Conservation (phyloP, 2,329 filamentous ascomycete species). For the Leptographium flavum region DNA sequence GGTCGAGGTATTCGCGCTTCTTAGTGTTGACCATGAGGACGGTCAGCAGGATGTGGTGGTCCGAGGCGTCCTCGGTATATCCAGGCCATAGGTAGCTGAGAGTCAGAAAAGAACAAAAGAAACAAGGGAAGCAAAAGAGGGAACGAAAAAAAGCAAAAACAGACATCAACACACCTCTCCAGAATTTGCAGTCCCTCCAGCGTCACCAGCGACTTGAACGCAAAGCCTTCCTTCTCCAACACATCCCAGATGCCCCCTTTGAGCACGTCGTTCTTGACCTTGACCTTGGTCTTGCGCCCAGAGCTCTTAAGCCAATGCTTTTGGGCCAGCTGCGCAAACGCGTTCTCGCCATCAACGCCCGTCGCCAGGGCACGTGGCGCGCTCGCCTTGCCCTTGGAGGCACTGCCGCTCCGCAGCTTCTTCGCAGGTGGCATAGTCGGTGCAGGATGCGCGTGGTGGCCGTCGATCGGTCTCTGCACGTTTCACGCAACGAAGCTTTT, state of each 20-base stretch:
- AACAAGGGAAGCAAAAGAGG: neutral
- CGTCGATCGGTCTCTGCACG: neutral
- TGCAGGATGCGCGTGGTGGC: neutral
- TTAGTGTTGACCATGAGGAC: conserved; percentile 80
- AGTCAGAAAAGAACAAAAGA: too few species aligned
- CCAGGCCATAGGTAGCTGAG: conserved; percentile 83
- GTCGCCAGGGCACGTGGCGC: conserved; percentile 23
- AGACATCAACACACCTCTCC: conserved; percentile 48
- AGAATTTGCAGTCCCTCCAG: conserved; percentile 84
- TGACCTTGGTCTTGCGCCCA: conserved; percentile 47
- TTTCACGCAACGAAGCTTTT: neutral
- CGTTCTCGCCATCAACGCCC: conserved; percentile 55
- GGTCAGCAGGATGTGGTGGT: conserved; percentile 81
- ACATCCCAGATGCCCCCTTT: conserved; percentile 83
- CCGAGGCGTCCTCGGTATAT: conserved; percentile 76
- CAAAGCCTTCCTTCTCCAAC: conserved; percentile 69
- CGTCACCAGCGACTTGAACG: conserved; percentile 60
- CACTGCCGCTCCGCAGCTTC: conserved; percentile 38
- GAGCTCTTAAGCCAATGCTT: conserved; percentile 68
- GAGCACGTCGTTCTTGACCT: conserved; percentile 71
- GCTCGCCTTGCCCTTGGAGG: conserved; percentile 24
- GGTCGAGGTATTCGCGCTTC: conserved; percentile 69
- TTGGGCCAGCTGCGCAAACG: conserved; percentile 64
- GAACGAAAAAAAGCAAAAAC: neutral
- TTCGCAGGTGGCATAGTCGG: conserved; percentile 42